Conservation (phyloP, 176 grass and related monocot species). For the Zoysia pacifica region DNA sequence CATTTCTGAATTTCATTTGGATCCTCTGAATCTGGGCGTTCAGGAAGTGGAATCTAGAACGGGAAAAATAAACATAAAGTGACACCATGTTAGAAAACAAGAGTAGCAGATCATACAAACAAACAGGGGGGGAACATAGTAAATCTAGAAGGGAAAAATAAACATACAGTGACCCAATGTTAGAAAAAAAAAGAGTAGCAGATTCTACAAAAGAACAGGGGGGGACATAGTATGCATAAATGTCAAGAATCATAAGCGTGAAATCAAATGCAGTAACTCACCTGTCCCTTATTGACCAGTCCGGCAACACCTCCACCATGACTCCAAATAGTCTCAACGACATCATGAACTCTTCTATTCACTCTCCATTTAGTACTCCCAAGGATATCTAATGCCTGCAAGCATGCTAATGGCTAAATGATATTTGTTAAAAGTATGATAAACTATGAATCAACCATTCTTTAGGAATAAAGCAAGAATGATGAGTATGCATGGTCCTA, state of each 20-base stretch:
- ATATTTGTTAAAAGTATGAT: background rate
- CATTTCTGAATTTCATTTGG: slow-evolving; percentile 70
- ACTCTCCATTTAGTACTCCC: slow-evolving; percentile 96
- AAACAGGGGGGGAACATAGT: background rate
- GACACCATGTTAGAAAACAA: background rate
- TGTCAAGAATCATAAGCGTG: slow-evolving; percentile 1
- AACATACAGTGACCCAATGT: slow-evolving; percentile 19
- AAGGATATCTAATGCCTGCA: slow-evolving; percentile 86
- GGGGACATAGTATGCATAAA: background rate
- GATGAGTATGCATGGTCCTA: background rate
- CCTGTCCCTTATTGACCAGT: slow-evolving; percentile 76
- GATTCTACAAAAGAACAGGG: slow-evolving; percentile 1
- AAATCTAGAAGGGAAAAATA: slow-evolving; percentile 52
- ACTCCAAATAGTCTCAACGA: slow-evolving; percentile 83
- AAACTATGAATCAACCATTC: background rate
- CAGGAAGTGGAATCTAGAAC: slow-evolving; percentile 68
- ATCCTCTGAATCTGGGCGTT: slow-evolving; percentile 65
- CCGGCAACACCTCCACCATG: slow-evolving; percentile 84
- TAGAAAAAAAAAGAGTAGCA: background rate
- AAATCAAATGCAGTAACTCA: slow-evolving; percentile 53
- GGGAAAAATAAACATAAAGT: slow-evolving; percentile 28
- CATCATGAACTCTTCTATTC: slow-evolving; percentile 84
- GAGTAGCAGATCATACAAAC: background rate
- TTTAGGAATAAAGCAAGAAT: slow-evolving; percentile 32
- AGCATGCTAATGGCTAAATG: slow-evolving; percentile 31